Base-by-base conservation (phyloP, 1,139 yeast species). In the Suhomyces guaymorum region DNA sequence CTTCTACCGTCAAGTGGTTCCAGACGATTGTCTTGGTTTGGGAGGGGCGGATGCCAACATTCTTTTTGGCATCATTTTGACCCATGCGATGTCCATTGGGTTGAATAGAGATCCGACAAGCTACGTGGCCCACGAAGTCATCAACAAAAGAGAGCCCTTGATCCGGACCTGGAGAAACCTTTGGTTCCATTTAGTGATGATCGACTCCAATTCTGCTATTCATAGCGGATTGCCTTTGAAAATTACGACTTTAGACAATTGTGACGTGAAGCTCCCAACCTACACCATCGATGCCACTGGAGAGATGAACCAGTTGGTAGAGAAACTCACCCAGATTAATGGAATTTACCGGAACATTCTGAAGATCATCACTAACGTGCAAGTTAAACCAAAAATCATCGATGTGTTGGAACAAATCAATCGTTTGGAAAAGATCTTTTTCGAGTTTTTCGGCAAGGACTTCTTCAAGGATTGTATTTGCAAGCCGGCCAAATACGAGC, bases 21-120 rank as follows among this genome's bases (percentile, higher is more conserved):
- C 75, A 2, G 64, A 63, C 42, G 75, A 70, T 46, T 59, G 70
- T 40, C 69, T 63, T 43, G 76, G 76, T 1, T 52, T 70, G 16
- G 65, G 73, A 25, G 70, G 71, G 5, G 59, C 69, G 0, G 75
- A 70, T 42, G 59, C 69, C 8, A 70, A 66, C 33, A 53, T 66
- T 8, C 52, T 68, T 19, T 57, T 69, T 35, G 73, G 75, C 0
- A 53, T 59, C 2, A 60, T 63, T 10, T 51, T 68, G 13, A 55
- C 59, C 19, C 75, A 70, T 42, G 73, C 76, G 0, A 42, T 65
- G 29, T 56, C 72, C 5, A 68, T 69, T 33, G 76, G 76, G 0
- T 53, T 70, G 30, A 63, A 70, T 42, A 52, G 76, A 10, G 76
- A 70, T 40, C 75, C 76, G 1, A 49, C 59, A 5, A 51, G 43